phyloP scores from a whole-genome alignment of 352 stramenopile genomes.

The Vaucheria bursata region DNA sequence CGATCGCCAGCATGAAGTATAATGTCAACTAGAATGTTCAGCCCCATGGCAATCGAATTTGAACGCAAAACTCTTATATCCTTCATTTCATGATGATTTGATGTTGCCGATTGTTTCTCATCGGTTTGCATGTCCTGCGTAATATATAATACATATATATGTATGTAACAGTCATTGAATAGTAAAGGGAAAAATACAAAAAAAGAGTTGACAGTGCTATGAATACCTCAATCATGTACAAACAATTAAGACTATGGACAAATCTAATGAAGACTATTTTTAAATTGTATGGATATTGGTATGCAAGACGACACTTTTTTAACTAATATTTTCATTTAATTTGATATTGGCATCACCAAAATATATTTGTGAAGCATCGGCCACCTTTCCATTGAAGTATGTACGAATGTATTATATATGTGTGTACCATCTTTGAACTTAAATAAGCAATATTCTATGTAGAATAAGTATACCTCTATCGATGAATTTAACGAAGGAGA shows the following conservation, averaged over 20 bases:
- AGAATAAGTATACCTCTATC: too few relatives aligned
- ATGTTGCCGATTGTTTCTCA: background rate
- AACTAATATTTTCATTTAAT: background rate
- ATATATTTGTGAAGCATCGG: background rate
- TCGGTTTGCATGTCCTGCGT: background rate
- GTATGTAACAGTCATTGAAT: background rate
- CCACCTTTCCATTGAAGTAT: background rate
- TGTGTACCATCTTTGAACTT: background rate
- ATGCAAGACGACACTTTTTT: background rate
- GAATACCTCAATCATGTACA: background rate
- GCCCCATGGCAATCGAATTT: constrained; percentile 64
- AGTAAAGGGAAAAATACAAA: constrained; percentile 6
- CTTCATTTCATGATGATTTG: background rate
- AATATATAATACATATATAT: background rate
- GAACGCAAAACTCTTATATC: constrained; percentile 8
- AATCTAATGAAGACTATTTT: too few relatives aligned
- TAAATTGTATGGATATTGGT: too few relatives aligned
- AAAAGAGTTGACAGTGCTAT: constrained; percentile 10
- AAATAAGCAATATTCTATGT: background rate
- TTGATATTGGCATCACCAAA: background rate
- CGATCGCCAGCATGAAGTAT: constrained; percentile 74
- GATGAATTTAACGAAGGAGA: background rate
- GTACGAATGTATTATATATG: background rate
- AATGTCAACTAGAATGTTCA: constrained; percentile 73
- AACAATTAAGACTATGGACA: too few relatives aligned